These are phyloP conservation scores for Jackrogersella multiformis DNA, from an alignment of 495 filamentous ascomycete species.

Conservation along the genomic window DNA sequence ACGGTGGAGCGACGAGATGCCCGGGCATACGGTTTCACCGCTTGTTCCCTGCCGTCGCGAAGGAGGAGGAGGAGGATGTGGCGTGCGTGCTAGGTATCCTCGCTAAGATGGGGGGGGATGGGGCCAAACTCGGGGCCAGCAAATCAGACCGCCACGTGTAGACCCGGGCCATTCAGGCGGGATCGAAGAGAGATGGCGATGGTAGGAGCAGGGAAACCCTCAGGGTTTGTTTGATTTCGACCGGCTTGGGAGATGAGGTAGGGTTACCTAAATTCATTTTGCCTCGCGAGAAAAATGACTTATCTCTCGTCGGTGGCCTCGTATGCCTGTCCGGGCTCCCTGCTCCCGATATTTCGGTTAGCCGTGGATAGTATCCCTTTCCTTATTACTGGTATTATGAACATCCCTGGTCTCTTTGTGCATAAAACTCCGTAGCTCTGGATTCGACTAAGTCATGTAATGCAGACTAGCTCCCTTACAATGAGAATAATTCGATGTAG, in stretches of 20 bases:
- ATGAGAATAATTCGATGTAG: too few relatives aligned
- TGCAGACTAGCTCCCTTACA: not conserved
- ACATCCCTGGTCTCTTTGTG: not conserved
- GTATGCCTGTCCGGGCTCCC: not conserved
- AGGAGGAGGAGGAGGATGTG: not conserved
- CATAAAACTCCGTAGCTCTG: not conserved
- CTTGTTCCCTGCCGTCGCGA: conserved; percentile 9
- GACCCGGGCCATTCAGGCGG: conserved; percentile 28
- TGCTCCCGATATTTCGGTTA: conserved; percentile 8
- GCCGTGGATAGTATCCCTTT: not conserved
- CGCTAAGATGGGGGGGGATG: conserved; percentile 1
- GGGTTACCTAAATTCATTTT: too few relatives aligned
- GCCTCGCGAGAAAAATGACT: too few relatives aligned
- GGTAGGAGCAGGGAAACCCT: too few relatives aligned
- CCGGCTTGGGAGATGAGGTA: not conserved
- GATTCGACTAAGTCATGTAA: not conserved
- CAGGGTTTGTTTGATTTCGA: conserved; percentile 1
- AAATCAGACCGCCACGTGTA: conserved; percentile 21
- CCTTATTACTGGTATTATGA: conserved; percentile 1
- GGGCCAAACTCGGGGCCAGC: not conserved
- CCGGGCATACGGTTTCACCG: conserved; percentile 34
- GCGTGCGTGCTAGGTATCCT: not conserved
- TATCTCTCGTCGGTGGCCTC: not conserved
- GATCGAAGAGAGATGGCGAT: conserved; percentile 11
- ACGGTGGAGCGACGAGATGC: conserved; percentile 1